These are phyloP conservation scores for Aquilaria malaccensis DNA, from an alignment of 345 rosid species.

Conservation along the genomic window DNA sequence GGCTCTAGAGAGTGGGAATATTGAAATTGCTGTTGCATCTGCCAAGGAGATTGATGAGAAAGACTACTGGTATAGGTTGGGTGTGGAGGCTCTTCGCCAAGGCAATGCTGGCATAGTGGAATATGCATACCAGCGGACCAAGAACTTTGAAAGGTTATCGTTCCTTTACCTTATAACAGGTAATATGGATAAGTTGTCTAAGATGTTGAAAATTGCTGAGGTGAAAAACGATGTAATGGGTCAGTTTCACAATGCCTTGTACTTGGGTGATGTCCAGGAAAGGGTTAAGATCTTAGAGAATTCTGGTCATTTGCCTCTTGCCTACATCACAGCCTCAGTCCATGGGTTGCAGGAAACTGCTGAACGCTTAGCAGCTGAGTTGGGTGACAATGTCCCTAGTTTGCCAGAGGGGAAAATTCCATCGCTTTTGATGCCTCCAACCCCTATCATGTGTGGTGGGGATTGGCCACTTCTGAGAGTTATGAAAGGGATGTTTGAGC, in stretches of 20 bases:
- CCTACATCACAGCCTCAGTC: conserved; percentile 68
- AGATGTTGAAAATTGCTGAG: conserved; percentile 91
- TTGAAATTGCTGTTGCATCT: conserved; percentile 90
- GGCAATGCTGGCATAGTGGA: conserved; percentile 91
- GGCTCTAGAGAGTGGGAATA: conserved; percentile 96
- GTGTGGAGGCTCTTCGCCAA: conserved; percentile 98
- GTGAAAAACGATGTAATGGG: conserved; percentile 93
- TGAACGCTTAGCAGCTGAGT: conserved; percentile 56
- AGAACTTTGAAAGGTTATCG: conserved; percentile 92
- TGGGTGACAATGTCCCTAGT: conserved; percentile 65
- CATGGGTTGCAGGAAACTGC: conserved; percentile 74
- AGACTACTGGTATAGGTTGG: conserved; percentile 83
- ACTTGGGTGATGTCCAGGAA: conserved; percentile 81
- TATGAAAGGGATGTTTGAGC: conserved; percentile 82
- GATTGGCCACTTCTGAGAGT: conserved; percentile 98
- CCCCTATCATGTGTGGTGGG: conserved; percentile 70
- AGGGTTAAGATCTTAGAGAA: conserved; percentile 81
- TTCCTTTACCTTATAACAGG: conserved; percentile 89
- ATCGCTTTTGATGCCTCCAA: conserved; percentile 73
- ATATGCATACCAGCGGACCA: conserved; percentile 93
- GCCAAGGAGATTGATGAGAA: conserved; percentile 94
- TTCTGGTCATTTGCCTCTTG: conserved; percentile 83
- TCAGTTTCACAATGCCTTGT: conserved; percentile 87
- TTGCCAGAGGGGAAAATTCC: conserved; percentile 62
- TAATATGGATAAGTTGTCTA: conserved; percentile 68